Evolutionary conservation across 441 rosid genomes (phyloP).

Genomic region (Populus tomentosa): DNA sequence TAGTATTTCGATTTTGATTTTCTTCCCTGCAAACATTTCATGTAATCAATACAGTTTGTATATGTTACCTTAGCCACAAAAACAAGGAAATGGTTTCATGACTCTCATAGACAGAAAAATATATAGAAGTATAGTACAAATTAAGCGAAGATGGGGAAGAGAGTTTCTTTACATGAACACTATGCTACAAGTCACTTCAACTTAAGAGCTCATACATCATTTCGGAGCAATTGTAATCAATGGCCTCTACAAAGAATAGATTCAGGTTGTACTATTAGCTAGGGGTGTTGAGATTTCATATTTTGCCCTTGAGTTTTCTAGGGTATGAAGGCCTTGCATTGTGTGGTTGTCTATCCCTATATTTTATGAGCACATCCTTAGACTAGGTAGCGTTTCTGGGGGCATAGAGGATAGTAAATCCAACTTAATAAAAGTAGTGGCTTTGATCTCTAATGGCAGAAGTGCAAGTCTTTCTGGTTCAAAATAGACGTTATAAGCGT

Average conservation of each 20-base stretch:
- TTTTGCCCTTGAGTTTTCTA: not conserved
- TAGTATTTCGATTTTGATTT: not conserved
- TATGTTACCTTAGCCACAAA: not conserved
- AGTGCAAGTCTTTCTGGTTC: no score
- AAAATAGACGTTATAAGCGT: no score
- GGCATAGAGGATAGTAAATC: not conserved
- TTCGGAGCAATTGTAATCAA: not conserved
- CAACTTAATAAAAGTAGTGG: not conserved
- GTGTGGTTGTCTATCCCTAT: not conserved
- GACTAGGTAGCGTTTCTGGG: not conserved
- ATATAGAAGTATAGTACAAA: not conserved
- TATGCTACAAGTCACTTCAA: not conserved
- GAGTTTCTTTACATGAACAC: not conserved
- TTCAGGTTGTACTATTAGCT: no score
- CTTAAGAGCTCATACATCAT: not conserved
- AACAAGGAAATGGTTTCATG: not conserved
- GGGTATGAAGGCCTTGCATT: no score
- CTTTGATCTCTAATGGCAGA: no score
- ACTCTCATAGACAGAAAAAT: not conserved
- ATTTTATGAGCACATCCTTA: conserved; percentile 6
- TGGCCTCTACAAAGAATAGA: not conserved
- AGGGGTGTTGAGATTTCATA: not conserved
- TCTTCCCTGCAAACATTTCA: not conserved
- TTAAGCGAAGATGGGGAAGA: not conserved
- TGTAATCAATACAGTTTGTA: not conserved